Percentiles rank a stretch among this genome's conserved stretches.
phyloP scores from a whole-genome alignment of 164 flowering plant species.

The Nymphaea thermarum region DNA sequence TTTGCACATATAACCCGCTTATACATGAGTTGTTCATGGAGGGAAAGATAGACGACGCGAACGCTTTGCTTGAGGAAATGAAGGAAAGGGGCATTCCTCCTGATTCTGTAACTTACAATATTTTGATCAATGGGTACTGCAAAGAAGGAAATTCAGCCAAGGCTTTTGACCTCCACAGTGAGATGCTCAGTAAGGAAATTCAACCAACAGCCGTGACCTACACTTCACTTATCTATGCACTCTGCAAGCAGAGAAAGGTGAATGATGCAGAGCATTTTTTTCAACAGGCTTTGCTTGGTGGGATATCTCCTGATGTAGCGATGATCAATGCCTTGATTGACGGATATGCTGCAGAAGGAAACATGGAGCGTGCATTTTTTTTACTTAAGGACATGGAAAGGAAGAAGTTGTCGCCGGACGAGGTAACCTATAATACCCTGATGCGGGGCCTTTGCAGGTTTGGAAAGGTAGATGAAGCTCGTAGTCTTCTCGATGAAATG shows the following conservation, averaged over 20 bases:
- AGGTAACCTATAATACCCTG: constrained; percentile 70
- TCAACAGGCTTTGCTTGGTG: constrained; percentile 24
- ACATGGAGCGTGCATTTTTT: constrained; percentile 27
- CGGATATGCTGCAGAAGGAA: constrained; percentile 46
- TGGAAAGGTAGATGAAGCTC: constrained; percentile 78
- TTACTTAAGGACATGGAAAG: constrained; percentile 53
- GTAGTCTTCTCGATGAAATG: constrained; percentile 61
- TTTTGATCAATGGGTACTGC: constrained; percentile 69
- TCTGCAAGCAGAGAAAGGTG: constrained; percentile 43
- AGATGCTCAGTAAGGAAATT: constrained; percentile 51
- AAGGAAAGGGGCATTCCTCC: constrained; percentile 25
- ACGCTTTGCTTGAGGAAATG: constrained; percentile 58
- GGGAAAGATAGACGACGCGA: constrained; percentile 33
- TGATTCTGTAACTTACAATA: constrained; percentile 68
- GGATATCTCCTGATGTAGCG: constrained; percentile 50
- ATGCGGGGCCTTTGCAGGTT: constrained; percentile 65
- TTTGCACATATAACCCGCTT: constrained; percentile 59
- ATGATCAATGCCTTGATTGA: constrained; percentile 63
- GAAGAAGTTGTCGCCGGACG: constrained; percentile 53
- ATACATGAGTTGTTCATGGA: constrained; percentile 67
- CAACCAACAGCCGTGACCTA: constrained; percentile 53
- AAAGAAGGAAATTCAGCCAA: constrained; percentile 43
- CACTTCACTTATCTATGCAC: constrained; percentile 61
- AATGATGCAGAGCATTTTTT: constrained; percentile 66
- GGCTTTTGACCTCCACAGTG: constrained; percentile 53